A percentile compares a stretch with the other conserved stretches of the same genome.
Conservation (phyloP, 257 asterid genomes). For the Solanum bulbocastanum region DNA sequence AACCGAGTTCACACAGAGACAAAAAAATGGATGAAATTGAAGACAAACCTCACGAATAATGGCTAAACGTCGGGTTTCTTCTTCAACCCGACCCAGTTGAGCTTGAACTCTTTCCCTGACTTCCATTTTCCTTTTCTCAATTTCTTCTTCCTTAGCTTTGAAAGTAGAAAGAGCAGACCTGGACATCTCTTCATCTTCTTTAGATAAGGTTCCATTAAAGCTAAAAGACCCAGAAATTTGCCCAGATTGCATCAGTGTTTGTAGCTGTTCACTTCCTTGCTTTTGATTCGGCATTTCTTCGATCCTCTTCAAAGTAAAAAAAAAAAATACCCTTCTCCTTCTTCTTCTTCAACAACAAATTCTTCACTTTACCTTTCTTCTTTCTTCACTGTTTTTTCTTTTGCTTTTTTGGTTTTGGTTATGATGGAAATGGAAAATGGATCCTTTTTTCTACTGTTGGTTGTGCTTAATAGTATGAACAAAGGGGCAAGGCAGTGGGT, state of each 20-base stretch:
- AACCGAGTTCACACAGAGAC: not conserved
- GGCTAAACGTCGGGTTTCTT: conserved; percentile 83
- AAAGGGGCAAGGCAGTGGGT: not conserved
- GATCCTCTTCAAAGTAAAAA: conserved; percentile 4
- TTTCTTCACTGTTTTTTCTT: conserved; percentile 14
- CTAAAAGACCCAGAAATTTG: conserved; percentile 77
- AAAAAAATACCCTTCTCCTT: not conserved
- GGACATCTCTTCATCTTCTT: conserved; percentile 92
- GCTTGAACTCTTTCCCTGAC: conserved; percentile 84
- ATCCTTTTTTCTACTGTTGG: conserved; percentile 15
- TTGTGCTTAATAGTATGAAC: conserved; percentile 32
- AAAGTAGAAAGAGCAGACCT: conserved; percentile 83
- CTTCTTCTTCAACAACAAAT: not conserved
- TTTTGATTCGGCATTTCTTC: conserved; percentile 47
- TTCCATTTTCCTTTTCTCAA: conserved; percentile 90
- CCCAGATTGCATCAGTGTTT: conserved; percentile 56
- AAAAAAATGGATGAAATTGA: not conserved
- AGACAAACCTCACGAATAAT: conserved; percentile 67
- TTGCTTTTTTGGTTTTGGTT: conserved; percentile 38
- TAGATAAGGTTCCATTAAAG: conserved; percentile 53
- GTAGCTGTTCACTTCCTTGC: conserved; percentile 51
- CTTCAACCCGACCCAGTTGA: conserved; percentile 94
- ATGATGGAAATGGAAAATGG: conserved; percentile 16
- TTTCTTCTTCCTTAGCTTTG: conserved; percentile 94
- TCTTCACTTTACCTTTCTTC: conserved; percentile 5